These are phyloP conservation scores for Neofusicoccum parvum DNA, from an alignment of 2,329 filamentous ascomycete genomes.

Conservation along the genomic window DNA sequence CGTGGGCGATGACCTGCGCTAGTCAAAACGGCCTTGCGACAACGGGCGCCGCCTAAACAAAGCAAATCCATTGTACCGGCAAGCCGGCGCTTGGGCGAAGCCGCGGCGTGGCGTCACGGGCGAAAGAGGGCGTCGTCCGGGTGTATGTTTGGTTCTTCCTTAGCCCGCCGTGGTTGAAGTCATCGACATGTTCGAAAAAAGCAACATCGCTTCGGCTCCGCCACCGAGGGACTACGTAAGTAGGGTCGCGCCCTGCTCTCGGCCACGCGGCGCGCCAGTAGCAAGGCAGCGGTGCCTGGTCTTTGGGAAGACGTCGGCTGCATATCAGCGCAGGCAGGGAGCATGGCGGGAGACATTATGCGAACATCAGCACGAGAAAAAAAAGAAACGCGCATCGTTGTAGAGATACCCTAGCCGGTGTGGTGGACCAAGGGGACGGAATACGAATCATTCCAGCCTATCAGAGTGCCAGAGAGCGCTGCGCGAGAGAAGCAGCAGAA, in stretches of 20 bases:
- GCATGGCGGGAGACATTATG: background rate
- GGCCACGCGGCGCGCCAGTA: background rate
- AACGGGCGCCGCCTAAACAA: background rate
- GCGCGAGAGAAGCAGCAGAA: background rate
- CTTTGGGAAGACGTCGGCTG: background rate
- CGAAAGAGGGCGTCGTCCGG: background rate
- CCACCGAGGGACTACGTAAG: background rate
- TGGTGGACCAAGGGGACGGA: background rate
- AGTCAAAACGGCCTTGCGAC: background rate
- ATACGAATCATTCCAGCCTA: conserved; percentile 1
- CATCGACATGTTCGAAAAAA: background rate
- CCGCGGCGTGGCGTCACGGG: background rate
- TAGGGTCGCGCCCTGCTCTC: no score
- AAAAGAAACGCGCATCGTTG: background rate
- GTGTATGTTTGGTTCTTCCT: background rate
- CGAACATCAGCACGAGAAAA: background rate
- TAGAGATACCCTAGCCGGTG: background rate
- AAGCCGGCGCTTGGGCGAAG: background rate
- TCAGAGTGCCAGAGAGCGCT: background rate
- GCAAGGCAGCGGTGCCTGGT: background rate
- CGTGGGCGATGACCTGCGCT: background rate
- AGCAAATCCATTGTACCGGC: background rate
- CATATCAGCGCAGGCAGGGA: background rate
- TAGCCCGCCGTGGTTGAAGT: background rate
- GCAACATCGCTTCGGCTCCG: background rate